These are phyloP conservation scores for Calocybe indica DNA, from an alignment of 768 basidiomycete species.

Conservation along the genomic window DNA sequence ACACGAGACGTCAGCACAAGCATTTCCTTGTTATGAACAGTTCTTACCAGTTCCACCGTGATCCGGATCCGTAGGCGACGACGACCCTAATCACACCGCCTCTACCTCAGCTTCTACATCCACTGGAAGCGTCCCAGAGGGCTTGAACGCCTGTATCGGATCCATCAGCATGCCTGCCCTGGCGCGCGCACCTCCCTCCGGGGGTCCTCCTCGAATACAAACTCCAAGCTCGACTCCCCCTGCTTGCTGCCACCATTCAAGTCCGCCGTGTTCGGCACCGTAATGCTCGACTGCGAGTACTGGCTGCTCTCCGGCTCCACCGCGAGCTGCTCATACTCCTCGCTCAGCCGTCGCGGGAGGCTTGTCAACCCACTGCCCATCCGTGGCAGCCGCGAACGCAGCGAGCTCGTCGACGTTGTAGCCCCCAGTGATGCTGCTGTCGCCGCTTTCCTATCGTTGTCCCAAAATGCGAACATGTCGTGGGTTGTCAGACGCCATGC, in stretches of 20 bases:
- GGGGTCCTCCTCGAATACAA: no score
- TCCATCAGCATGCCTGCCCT: slow-evolving; percentile 7
- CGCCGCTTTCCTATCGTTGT: slow-evolving; percentile 11
- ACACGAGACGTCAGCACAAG: background rate
- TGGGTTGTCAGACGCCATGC: no score
- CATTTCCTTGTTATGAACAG: background rate
- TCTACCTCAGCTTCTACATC: slow-evolving; percentile 27
- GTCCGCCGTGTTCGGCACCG: slow-evolving; percentile 7
- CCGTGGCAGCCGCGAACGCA: slow-evolving; percentile 2
- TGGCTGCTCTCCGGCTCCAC: slow-evolving; percentile 14
- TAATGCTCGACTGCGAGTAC: background rate
- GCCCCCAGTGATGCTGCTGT: slow-evolving; percentile 9
- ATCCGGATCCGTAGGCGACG: slow-evolving; percentile 29
- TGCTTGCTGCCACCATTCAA: no score
- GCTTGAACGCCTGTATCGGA: slow-evolving; percentile 28
- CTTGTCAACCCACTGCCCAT: no score
- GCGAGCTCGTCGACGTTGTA: slow-evolving; percentile 13
- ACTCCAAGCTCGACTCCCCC: no score
- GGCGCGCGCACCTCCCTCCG: slow-evolving; percentile 16
- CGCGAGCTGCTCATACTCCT: no score
- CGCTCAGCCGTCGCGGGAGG: no score
- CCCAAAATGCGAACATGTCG: slow-evolving; percentile 22
- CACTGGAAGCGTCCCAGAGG: slow-evolving; percentile 37
- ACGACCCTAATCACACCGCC: slow-evolving; percentile 28
- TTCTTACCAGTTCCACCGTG: slow-evolving; percentile 38